Evolutionary conservation across 192 early-diverging fungal species (phyloP).

Genomic region (Backusella sp.): DNA sequence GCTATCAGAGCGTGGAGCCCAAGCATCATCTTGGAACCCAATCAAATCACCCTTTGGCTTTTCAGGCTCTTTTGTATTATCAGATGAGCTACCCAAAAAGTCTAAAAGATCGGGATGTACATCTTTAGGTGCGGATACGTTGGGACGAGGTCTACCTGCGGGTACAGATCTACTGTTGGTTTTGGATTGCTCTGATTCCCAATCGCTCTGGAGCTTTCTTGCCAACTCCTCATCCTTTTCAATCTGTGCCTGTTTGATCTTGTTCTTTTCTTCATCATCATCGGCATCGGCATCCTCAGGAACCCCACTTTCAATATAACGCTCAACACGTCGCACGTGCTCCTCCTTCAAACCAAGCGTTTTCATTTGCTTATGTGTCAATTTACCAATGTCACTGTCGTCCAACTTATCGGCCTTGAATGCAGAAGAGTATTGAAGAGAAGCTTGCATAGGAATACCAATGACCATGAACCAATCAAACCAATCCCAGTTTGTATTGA

Average conservation of each 20-base stretch:
- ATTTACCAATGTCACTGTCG: slow-evolving; percentile 67
- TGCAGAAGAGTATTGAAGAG: slow-evolving; percentile 75
- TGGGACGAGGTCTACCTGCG: neutral
- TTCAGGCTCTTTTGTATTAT: slow-evolving; percentile 17
- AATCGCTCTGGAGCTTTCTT: slow-evolving; percentile 72
- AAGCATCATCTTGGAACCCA: slow-evolving; percentile 56
- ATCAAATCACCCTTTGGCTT: slow-evolving; percentile 27
- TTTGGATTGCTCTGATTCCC: slow-evolving; percentile 48
- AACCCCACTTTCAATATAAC: slow-evolving; percentile 55
- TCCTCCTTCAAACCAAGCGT: slow-evolving; percentile 81
- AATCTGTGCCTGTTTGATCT: slow-evolving; percentile 55
- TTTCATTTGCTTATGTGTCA: slow-evolving; percentile 74
- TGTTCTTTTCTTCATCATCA: slow-evolving; percentile 37
- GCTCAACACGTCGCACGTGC: slow-evolving; percentile 79
- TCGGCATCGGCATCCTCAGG: slow-evolving; percentile 43
- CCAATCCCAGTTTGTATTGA: slow-evolving; percentile 89
- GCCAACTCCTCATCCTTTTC: slow-evolving; percentile 80
- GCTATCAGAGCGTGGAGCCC: slow-evolving; percentile 42
- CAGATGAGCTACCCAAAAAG: slow-evolving; percentile 34
- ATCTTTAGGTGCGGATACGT: slow-evolving; percentile 43
- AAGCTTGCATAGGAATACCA: slow-evolving; percentile 70
- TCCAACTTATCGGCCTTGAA: slow-evolving; percentile 92
- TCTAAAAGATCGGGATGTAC: slow-evolving; percentile 50
- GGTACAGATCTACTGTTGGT: slow-evolving; percentile 1
- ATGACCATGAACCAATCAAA: slow-evolving; percentile 86